Base-by-base conservation (phyloP, 108 stramenopile genomes). In the Conticribra guillardii region DNA sequence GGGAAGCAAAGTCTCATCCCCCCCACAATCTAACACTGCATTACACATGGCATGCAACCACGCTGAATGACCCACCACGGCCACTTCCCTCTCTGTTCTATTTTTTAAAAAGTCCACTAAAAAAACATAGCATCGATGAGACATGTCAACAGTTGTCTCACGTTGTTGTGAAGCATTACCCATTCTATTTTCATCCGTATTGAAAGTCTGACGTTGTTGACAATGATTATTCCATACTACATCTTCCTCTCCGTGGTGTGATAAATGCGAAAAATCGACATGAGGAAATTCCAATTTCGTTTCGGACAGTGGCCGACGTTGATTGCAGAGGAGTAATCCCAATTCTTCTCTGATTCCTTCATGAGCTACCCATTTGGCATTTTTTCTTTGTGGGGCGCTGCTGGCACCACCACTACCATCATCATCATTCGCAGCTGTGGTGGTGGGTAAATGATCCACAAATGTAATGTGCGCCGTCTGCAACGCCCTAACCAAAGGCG, bases 271-370 rank as follows among this genome's bases (percentile, higher is more conserved):
- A 71, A 85, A 91, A 62, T 91, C 86, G 1, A 91, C 82, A 45
- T 71, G 58, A 17, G 86, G 88, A 56, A 87, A 92, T 32, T 89
- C 88, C 8, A 37, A 24, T 30, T 47, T 44, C 7, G 87, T 88
- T 19, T 72, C 58, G 26, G 64, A 73, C 44, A 74, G 74, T 16
- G 87, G 74, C n/a, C 87, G 65, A n/a, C 92, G 75, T 67, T 87
- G 80, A 59, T 94, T 90, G 76, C 92, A 94, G 18, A 87, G 50
- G 30, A 90, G 82, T 1, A 90, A 64, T 31, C 92, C 92, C 61
- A 69, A 81, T 69, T 90, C 82, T 75, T 93, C 92, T 15, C 92
- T 75, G 15, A 76, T 79, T 52, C 76, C 82, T 56, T 93, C 92
- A 54, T 93, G 88, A 5, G 89, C 89, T 7, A 87, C 56, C 67